A percentile compares a stretch with the other conserved stretches of the same genome.
phyloP scores from a whole-genome alignment of 73 alveolate genomes.

The Blepharisma japonicum region DNA sequence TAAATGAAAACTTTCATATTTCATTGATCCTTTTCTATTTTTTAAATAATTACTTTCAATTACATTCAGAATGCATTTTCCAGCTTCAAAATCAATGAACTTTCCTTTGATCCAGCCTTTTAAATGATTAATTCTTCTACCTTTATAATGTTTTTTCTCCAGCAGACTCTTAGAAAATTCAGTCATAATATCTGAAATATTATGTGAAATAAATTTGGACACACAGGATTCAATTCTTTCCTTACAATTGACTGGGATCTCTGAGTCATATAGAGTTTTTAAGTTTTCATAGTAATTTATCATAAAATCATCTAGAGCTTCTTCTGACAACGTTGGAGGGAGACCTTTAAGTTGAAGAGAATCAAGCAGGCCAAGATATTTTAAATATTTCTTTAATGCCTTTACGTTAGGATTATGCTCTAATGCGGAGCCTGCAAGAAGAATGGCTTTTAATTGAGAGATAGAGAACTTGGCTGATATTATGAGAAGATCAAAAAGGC shows the following conservation, averaged over 20 bases:
- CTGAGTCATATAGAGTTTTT: not conserved
- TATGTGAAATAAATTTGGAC: not conserved
- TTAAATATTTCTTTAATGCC: not conserved
- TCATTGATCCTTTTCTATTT: no score
- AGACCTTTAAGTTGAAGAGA: conserved; percentile 14
- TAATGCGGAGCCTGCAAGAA: not conserved
- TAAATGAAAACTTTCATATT: no score
- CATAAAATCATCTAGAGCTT: not conserved
- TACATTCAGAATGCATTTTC: no score
- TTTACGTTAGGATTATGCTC: not conserved
- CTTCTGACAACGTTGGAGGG: not conserved
- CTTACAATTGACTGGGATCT: not conserved
- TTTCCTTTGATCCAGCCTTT: no score
- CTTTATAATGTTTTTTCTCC: no score
- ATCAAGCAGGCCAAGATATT: not conserved
- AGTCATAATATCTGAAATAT: not conserved
- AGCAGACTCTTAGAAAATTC: not conserved
- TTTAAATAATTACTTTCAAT: no score
- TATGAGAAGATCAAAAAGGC: not conserved
- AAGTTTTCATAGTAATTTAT: conserved; percentile 1
- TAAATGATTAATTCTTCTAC: no score
- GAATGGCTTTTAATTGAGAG: not conserved
- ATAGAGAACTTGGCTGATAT: not conserved
- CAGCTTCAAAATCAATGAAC: no score
- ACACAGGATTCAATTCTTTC: not conserved